These are phyloP conservation scores for Claviceps quebecensis DNA, from an alignment of 2,329 filamentous ascomycete genomes.

Conservation along the genomic window DNA sequence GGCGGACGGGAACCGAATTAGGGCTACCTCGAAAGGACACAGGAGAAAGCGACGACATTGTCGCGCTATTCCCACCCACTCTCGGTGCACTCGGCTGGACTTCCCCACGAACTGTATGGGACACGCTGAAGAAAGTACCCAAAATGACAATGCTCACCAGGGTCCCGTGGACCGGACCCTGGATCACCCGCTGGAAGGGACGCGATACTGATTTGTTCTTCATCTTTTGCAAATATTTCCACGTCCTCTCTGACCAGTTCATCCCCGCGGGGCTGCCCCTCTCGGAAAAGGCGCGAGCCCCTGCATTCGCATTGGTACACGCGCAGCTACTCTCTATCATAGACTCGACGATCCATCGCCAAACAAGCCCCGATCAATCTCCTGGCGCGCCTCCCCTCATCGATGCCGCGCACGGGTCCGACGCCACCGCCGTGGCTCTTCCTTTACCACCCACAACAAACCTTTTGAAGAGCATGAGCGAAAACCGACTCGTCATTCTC, in stretches of 20 bases:
- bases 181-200: constrained; percentile 76
- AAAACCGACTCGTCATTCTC: constrained; percentile 72
- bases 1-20: constrained; percentile 57
- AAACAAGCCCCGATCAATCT: constrained; percentile 38
- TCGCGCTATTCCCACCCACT: constrained; percentile 53
- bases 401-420: constrained; percentile 37
- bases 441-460: constrained; percentile 49
- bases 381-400: constrained; percentile 28
- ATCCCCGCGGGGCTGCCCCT: constrained; percentile 41
- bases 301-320: constrained; percentile 68
- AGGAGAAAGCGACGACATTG: constrained; percentile 49
- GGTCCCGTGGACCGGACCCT: constrained; percentile 74
- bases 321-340: constrained; percentile 67
- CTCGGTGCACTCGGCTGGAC: constrained; percentile 46
- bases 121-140: constrained; percentile 50
- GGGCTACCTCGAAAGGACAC: constrained; percentile 42
- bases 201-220: constrained; percentile 83
- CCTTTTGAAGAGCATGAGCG: constrained; percentile 67
- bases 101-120: constrained; percentile 31
- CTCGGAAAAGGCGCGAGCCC: constrained; percentile 47
- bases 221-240: constrained; percentile 80
- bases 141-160: constrained; percentile 52
- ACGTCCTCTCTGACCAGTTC: constrained; percentile 64
- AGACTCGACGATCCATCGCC: constrained; percentile 72
- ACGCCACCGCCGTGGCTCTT: constrained; percentile 51